Evolutionary conservation across 2,329 filamentous ascomycete species (phyloP), one percentile per base, ranked within the genome.

Genomic region (Xylaria sp.): DNA sequence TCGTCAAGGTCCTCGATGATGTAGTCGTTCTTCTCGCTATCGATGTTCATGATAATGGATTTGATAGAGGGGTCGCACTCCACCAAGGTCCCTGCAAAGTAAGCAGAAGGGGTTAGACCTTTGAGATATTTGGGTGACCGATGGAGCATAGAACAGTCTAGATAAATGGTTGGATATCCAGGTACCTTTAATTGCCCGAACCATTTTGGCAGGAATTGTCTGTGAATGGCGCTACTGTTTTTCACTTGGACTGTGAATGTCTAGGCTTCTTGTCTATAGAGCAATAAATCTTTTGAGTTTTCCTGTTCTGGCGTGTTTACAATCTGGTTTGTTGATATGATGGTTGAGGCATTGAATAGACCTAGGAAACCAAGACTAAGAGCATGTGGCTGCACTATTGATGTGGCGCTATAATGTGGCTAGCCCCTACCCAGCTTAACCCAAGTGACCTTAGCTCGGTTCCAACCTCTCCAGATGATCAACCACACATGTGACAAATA

Each of bases 21-120:
- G 79, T 89, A 93, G 72, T 91, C 89, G 80, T 94, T 89, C 73
- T 87, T 86, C 66, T 88, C 84, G 75, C 84, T 87, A 80, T 95
- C 91, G 74, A 95, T 92, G 76, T 90, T 92, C 74, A 92, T 85
- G 76, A 95, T 91, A 83, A 94, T 94, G 72, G 92, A 92, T 81
- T 94, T 94, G 86, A 95, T 94, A 54, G 91, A 93, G n/a, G 92
- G 91, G 78, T 95, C 92, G 81, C 91, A 94, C 80, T 94, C 89
- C 80, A 95, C 89, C 72, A 95, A 86, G 34, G 93, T 90, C 71
- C 92, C 92, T 88, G 61, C 23, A 15, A 55, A n/a, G 28, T 39
- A 37, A 50, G 41, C 46, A 52, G 23, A 59, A 56, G n/a, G 15
- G 15, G 54, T 63, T 51, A 63, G 61, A 51, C 39, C 18, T 10